Evolutionary conservation across 768 basidiomycete genomes (phyloP).

Genomic region (Suillus subaureus): DNA sequence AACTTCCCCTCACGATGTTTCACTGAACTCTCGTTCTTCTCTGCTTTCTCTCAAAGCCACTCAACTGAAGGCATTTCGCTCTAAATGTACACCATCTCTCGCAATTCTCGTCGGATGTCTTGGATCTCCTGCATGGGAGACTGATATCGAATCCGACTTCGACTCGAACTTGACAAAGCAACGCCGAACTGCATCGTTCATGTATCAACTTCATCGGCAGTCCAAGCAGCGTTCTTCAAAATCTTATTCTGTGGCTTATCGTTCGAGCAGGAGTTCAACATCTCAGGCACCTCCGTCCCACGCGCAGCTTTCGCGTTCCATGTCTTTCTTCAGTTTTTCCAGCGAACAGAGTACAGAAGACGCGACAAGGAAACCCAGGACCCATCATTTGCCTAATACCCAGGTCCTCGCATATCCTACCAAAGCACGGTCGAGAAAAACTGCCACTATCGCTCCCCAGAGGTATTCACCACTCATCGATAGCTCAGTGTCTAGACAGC

Average conservation of each 20-base stretch:
- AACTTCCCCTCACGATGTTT: slow-evolving; percentile 3
- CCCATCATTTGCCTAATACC: neutral
- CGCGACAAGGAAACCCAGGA: neutral
- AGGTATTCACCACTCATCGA: neutral
- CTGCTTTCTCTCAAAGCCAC: slow-evolving; percentile 7
- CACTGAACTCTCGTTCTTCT: slow-evolving; percentile 9
- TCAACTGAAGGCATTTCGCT: slow-evolving; percentile 4
- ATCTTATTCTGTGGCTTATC: neutral
- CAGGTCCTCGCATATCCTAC: slow-evolving; percentile 1
- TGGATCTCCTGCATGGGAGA: slow-evolving; percentile 36
- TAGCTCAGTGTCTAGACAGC: neutral
- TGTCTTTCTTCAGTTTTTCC: slow-evolving; percentile 11
- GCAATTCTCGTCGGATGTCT: slow-evolving; percentile 31
- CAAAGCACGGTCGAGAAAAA: slow-evolving; percentile 1
- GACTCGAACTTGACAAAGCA: slow-evolving; percentile 12
- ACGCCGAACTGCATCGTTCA: slow-evolving; percentile 9
- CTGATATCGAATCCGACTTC: slow-evolving; percentile 19
- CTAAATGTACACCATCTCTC: slow-evolving; percentile 2
- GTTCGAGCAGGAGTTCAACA: slow-evolving; percentile 5
- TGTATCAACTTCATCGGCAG: slow-evolving; percentile 12
- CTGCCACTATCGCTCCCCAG: slow-evolving; percentile 3
- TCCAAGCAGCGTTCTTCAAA: slow-evolving; percentile 15
- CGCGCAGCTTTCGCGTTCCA: slow-evolving; percentile 12
- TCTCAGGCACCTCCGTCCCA: slow-evolving; percentile 6
- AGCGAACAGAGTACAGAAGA: slow-evolving; percentile 10